A percentile compares a stretch with the other conserved stretches of the same genome.
Conservation (phyloP, 2,329 filamentous ascomycete genomes). For the Diaporthe citrichinensis region DNA sequence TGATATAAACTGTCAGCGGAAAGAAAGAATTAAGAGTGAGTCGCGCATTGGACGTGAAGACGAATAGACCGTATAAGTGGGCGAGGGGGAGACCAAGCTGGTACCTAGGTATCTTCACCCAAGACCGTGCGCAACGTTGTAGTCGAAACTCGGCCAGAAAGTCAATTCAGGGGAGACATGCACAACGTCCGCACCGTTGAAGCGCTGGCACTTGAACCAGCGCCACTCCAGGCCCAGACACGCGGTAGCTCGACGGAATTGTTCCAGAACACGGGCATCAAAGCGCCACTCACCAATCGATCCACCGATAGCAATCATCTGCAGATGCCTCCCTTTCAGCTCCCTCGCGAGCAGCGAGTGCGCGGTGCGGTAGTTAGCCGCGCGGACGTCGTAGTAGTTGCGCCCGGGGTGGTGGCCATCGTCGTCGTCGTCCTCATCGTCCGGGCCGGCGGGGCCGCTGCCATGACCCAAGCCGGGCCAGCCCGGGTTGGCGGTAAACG, state of each 20-base stretch:
- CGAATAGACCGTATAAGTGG: background rate
- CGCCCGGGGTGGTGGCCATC: conserved; percentile 52
- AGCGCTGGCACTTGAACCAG: conserved; percentile 12
- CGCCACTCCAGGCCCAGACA: background rate
- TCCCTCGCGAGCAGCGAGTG: conserved; percentile 81
- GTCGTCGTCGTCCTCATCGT: conserved; percentile 22
- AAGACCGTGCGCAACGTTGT: conserved; percentile 30
- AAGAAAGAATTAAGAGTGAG: background rate
- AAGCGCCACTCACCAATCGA: conserved; percentile 75
- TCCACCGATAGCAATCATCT: conserved; percentile 98
- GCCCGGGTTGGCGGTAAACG: conserved; percentile 35
- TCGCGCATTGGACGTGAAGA: background rate
- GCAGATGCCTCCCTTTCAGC: conserved; percentile 87
- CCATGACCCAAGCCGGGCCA: conserved; percentile 45
- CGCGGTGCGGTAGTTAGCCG: conserved; percentile 80
- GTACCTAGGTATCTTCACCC: conserved; percentile 3
- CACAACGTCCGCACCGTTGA: background rate
- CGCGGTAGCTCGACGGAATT: background rate
- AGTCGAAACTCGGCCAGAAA: background rate
- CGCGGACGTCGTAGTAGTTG: conserved; percentile 69
- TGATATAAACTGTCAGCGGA: conserved; percentile 12
- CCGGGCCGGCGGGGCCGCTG: conserved; percentile 41
- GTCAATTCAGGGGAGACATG: background rate
- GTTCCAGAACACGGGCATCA: background rate
- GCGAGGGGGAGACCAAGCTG: background rate